phyloP scores from a whole-genome alignment of 192 early-diverging fungal species.

The Coemansia sp. region DNA sequence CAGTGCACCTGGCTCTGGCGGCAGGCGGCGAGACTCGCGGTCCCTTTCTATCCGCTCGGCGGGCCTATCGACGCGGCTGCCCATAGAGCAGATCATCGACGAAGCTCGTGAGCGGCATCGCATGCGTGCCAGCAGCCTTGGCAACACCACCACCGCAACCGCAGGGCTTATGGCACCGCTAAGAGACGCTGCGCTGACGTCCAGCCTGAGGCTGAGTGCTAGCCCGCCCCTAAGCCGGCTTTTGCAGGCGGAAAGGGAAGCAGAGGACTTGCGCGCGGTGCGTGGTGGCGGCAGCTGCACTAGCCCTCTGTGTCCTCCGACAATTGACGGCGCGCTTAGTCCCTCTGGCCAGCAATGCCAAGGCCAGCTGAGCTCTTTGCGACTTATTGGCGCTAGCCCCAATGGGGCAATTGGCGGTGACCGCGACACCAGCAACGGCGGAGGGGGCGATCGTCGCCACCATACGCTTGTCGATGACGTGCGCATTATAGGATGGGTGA shows the following conservation, averaged over 20 bases:
- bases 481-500: constrained; percentile 49
- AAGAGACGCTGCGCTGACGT: background rate
- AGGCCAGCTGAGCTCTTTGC: constrained; percentile 11
- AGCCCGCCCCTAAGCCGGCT: constrained; percentile 37
- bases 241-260: constrained; percentile 36
- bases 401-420: background rate
- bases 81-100: constrained; percentile 11
- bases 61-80: constrained; percentile 1
- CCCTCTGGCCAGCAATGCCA: constrained; percentile 9
- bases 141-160: background rate
- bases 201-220: constrained; percentile 1
- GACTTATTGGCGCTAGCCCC: constrained; percentile 1
- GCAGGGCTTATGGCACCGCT: background rate
- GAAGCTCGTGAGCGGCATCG: constrained; percentile 18
- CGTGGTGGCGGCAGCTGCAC: background rate
- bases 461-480: constrained; percentile 40
- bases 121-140: constrained; percentile 12
- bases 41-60: constrained; percentile 15
- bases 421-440: background rate
- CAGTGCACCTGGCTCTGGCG: background rate
- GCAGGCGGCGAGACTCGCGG: constrained; percentile 3
- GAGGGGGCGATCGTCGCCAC: constrained; percentile 1
- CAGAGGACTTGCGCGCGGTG: background rate
- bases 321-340: background rate
- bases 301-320: background rate